phyloP scores from a whole-genome alignment of 306 rosid genomes.

The cucumber (Cucumis sativus) region Cucumber_9930_V3 NC_026657.2:37342501-37343000 shows the following conservation, averaged over 20 bases:
- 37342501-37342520: slow-evolving; percentile 40
- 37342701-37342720: not conserved
- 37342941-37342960: slow-evolving; percentile 18
- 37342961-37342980: slow-evolving; percentile 22
- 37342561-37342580: slow-evolving; percentile 17
- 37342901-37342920: slow-evolving; percentile 59
- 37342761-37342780: slow-evolving; percentile 18
- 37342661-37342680: slow-evolving; percentile 8
- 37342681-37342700: not conserved
- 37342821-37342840: slow-evolving; percentile 54
- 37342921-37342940: slow-evolving; percentile 61
- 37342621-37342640: slow-evolving; percentile 6
- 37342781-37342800: slow-evolving; percentile 23
- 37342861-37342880: slow-evolving; percentile 6
- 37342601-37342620: not conserved
- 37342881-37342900: slow-evolving; percentile 22
- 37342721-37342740: slow-evolving; percentile 15
- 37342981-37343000: slow-evolving; percentile 54
- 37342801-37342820: slow-evolving; percentile 28
- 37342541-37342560: slow-evolving; percentile 2
- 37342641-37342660: slow-evolving; percentile 6
- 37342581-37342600: slow-evolving; percentile 23
- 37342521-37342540: slow-evolving; percentile 60
- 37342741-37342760: not conserved
- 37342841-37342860: slow-evolving; percentile 32